Conservation (phyloP, 805 yeast species). For the Isabelozyma heimii region DNA sequence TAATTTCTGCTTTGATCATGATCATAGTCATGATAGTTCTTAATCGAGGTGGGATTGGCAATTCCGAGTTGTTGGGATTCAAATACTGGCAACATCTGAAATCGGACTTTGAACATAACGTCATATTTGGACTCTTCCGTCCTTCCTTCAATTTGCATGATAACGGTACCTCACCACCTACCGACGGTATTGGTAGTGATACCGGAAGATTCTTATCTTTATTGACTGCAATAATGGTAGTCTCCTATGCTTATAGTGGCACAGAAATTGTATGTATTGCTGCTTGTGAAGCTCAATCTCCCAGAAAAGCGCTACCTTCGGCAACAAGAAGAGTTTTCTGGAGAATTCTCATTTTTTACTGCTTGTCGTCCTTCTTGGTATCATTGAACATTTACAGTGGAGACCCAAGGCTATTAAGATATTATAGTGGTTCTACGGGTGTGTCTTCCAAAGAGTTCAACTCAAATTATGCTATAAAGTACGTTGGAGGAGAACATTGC, state of each 20-base stretch:
- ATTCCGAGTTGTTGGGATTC: slow-evolving; percentile 47
- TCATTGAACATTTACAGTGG: slow-evolving; percentile 75
- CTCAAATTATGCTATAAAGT: slow-evolving; percentile 26
- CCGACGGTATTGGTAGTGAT: slow-evolving; percentile 57
- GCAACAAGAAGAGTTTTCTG: slow-evolving; percentile 76
- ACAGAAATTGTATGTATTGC: slow-evolving; percentile 82
- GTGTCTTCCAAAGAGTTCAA: slow-evolving; percentile 16
- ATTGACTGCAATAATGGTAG: slow-evolving; percentile 57
- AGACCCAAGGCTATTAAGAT: slow-evolving; percentile 67
- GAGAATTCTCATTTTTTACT: slow-evolving; percentile 63
- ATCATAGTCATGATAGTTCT: slow-evolving; percentile 64
- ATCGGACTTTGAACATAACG: slow-evolving; percentile 43
- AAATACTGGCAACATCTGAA: slow-evolving; percentile 61
- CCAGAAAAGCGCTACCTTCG: slow-evolving; percentile 71
- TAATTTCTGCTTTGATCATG: slow-evolving; percentile 49
- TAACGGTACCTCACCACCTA: slow-evolving; percentile 48
- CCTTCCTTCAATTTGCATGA: slow-evolving; percentile 70
- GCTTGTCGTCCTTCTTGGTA: slow-evolving; percentile 64
- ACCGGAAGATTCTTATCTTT: slow-evolving; percentile 61
- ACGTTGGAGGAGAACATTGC: slow-evolving; percentile 37
- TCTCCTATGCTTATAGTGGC: slow-evolving; percentile 77
- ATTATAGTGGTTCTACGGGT: slow-evolving; percentile 39
- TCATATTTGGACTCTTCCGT: slow-evolving; percentile 70
- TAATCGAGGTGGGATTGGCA: slow-evolving; percentile 55
- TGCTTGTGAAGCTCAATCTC: slow-evolving; percentile 82